Evolutionary conservation across 805 yeast genomes (phyloP).

Genomic region (Jamesozyma gamospora): DNA sequence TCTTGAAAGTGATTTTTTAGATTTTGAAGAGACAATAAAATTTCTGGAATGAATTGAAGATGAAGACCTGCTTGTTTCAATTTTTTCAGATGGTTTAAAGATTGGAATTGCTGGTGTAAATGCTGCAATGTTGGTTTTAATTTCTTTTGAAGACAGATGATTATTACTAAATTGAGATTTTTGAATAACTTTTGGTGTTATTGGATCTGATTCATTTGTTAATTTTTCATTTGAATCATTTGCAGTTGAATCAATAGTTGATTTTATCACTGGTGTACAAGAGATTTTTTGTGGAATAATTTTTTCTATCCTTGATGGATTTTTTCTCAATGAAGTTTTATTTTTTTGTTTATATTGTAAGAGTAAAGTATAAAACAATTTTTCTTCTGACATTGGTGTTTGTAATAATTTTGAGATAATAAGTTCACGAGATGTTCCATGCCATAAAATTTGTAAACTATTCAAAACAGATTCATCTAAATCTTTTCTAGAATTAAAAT

Average conservation of each 20-base stretch:
- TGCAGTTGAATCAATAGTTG: not conserved
- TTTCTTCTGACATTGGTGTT: constrained; percentile 57
- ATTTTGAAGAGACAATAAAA: constrained; percentile 7
- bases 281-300: not conserved
- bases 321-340: constrained; percentile 4
- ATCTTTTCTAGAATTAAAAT: constrained; percentile 31
- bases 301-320: not conserved
- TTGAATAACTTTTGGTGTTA: constrained; percentile 22
- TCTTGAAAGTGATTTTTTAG: constrained; percentile 5
- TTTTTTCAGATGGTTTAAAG: constrained; percentile 23
- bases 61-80: constrained; percentile 17
- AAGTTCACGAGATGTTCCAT: constrained; percentile 54
- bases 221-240: not conserved
- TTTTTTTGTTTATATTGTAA: constrained; percentile 71
- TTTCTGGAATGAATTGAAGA: constrained; percentile 14
- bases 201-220: not conserved
- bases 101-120: constrained; percentile 13
- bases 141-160: constrained; percentile 9
- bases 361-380: constrained; percentile 67
- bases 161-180: constrained; percentile 27
- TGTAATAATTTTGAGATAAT: constrained; percentile 47
- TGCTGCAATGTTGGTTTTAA: constrained; percentile 4
- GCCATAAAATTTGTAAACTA: constrained; percentile 72
- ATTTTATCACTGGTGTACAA: not conserved
- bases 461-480: constrained; percentile 67